Conservation (phyloP, 2,329 filamentous ascomycete species). For the Tolypocladium inflatum region DNA sequence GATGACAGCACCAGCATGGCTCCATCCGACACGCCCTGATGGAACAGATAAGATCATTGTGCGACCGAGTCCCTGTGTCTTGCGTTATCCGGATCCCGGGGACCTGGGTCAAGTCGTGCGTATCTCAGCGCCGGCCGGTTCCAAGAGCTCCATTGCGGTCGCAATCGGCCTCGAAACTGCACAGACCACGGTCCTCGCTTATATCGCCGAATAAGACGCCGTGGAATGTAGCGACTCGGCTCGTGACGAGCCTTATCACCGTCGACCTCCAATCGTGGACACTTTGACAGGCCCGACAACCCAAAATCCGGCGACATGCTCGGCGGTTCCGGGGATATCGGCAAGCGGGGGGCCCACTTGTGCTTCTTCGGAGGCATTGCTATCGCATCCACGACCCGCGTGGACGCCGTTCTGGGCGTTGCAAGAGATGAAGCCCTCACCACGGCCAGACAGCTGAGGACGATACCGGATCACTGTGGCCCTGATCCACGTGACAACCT, state of each 20-base stretch:
- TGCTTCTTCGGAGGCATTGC: neutral
- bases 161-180: neutral
- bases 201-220: neutral
- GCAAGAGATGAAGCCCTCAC: neutral
- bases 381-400: neutral
- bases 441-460: neutral
- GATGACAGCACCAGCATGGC: neutral
- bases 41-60: neutral
- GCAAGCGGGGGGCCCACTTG: neutral
- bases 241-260: neutral
- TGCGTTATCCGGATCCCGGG: neutral
- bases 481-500: neutral
- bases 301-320: slow-evolving; percentile 1
- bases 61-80: neutral
- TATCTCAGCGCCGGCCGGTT: neutral
- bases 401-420: neutral
- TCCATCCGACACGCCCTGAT: neutral
- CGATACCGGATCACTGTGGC: neutral
- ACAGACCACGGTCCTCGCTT: neutral
- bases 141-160: neutral
- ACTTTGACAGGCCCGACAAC: neutral
- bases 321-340: slow-evolving; percentile 4
- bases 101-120: neutral
- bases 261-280: neutral
- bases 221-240: neutral